Base-by-base conservation (phyloP, 2,329 filamentous ascomycete species). In the Aspergillus jensenii region DNA sequence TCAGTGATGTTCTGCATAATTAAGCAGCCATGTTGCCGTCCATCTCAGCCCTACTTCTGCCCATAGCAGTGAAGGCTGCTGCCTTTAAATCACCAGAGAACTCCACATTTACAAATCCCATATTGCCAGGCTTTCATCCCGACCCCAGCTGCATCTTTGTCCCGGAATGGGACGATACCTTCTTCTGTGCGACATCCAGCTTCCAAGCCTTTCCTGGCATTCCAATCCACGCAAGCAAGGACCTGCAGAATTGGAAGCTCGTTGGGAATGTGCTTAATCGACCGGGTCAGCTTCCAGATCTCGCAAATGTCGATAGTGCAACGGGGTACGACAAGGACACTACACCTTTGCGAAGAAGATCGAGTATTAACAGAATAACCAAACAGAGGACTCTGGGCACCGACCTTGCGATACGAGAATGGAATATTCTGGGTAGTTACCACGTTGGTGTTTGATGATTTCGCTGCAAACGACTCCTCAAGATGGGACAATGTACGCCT, bases 121-220 rank as follows among this genome's bases (percentile, higher is more conserved):
- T 81, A 21, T 61, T 82, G 1, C 76, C 79, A 0, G 79, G 79
- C 6, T 81, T 76, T 55, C 73, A 80, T 55, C 75, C 78, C 0
- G 79, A 81, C 59, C 79, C 79, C 1, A 77, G 71, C 52, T 80
- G 78, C 55, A 73, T 77, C n/a, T 74, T 75, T 44, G 78, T 81
- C 3, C 27, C 27, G 8, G 27, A 31, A 31, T 31, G 27, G 27
- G 64, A 71, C 17, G 61, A 73, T n/a, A 79, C 76, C 0, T 77
- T 76, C 59, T 81, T 79, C 65, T 80, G 78, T 58, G 75, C 74
- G 0, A 71, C 74, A 1, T 79, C 77, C 3, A 76, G 72, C 11
- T 81, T 81, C 65, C 67, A 74, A 45, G 72, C 71, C 6, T 80
- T 78, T 47, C 79, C 79, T 0, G 79, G 78, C 0, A 69, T 79